Base-by-base conservation (phyloP, 2,329 filamentous ascomycete species). In the Diaporthe citriasiana region DNA sequence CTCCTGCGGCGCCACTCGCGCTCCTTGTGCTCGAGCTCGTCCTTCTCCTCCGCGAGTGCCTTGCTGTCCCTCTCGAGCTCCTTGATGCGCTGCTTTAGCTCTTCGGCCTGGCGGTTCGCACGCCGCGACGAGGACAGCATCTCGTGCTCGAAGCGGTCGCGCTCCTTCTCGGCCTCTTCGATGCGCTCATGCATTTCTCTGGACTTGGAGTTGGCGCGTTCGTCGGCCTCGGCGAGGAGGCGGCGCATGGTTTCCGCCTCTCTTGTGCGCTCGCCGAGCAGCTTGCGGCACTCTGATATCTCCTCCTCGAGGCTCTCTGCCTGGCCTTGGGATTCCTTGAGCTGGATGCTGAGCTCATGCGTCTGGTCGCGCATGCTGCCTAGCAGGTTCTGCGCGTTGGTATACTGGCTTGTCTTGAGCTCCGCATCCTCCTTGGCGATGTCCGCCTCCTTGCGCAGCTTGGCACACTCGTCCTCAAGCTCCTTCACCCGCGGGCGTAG, bases 221-320 rank as follows among this genome's bases (percentile, higher is more conserved):
- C 91, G 81, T 98, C 95, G 12, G 95, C 94, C 77, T 98, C 96
- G 22, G 93, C 92, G 17, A 99, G 86, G 74, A 98, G 88, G 65
- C 95, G 89, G 45, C 97, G 91, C 95, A 99, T 98, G 0, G 95
- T 98, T 85, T 98, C 96, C 35, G 92, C 94, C 83, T 99, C 97
- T 56, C 97, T 91, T 5, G 94, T 96, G 35, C 97, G 92, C 83
- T 99, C 97, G 70, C 90, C 91, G 2, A 99, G 89, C 75, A 98
- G 89, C 73, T 94, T 91, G 81, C 97, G 95, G 4, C 95, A 93
- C 82, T 99, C 97, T 1, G 91, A 91, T 1, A 98, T 88, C 82
- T 99, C 97, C 83, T 99, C 97, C 80, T 98, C 96, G 0, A 98
- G 86, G 73, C 92, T 94, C 79, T 98, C 95, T 51, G 92, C 93